Evolutionary conservation across 2,329 filamentous ascomycete genomes (phyloP), one percentile per base, ranked within the genome.

Genomic region (Talaromyces sp.): DNA sequence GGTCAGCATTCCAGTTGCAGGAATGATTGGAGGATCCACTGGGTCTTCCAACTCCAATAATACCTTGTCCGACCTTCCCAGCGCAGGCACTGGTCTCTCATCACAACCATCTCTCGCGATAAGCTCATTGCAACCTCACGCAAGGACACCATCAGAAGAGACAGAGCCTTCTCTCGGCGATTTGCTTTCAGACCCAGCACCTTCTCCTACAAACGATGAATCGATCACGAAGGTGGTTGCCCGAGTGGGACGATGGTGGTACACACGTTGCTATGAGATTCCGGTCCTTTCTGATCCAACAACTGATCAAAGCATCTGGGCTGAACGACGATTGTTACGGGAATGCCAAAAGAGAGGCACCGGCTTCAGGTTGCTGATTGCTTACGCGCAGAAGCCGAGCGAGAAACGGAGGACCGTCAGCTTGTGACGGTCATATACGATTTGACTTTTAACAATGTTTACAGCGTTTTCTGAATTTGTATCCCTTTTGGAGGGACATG

Each of bases 201-300:
- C 85, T n/a, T 83, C 85, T 7, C 80, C 84, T 0, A 78, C 82
- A 13, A 87, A 88, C 21, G 91, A 96, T 64, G 89, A 91, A 68
- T 87, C 85, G 63, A 96, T 97, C 68, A 90, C 91, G 13, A 92
- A 90, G 68, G 96, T 96, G 81, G 91, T 97, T 21, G 88, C 91
- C 15, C 88, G 86, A 62, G 93, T 97, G 10, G 93, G 91, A 1
- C 83, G 94, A 43, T 97, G 93, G 91, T 99, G 94, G 94, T 97
- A 96, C 74, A 89, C 85, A 9, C 85, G 89, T 54, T 97, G 93
- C 77, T 97, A 97, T 71, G 93, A 97, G 74, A 84, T 82, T 58
- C 80, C 82, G 4, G 78, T 86, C 8, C 73, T 83, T 60, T 70
- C 73, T 1, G 74, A 80, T 60, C 71, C 77, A 52, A 70, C 78